phyloP scores from a whole-genome alignment of 2,329 filamentous ascomycete species.

The Atkinsonella texensis region DNA sequence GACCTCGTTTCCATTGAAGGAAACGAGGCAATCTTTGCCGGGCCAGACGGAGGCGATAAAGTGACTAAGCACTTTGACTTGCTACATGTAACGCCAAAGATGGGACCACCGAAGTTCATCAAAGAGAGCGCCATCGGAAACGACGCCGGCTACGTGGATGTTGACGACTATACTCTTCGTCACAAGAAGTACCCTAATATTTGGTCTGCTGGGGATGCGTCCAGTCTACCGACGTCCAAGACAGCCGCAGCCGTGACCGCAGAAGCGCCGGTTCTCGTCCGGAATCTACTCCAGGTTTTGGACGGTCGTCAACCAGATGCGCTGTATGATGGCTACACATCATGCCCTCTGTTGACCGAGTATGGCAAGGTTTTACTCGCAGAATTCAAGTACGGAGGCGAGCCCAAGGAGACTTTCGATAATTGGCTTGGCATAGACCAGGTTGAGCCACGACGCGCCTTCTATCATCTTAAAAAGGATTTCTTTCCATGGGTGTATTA shows the following conservation, averaged over 20 bases:
- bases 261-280: conserved; percentile 37
- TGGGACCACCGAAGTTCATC: conserved; percentile 43
- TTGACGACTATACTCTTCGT: conserved; percentile 38
- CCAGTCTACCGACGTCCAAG: conserved; percentile 46
- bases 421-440: conserved; percentile 45
- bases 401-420: conserved; percentile 51
- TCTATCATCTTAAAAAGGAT: conserved; percentile 53
- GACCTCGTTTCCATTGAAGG: conserved; percentile 42
- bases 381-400: conserved; percentile 53
- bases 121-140: conserved; percentile 42
- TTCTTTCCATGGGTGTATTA: conserved; percentile 58
- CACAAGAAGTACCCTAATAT: conserved; percentile 44
- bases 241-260: conserved; percentile 41
- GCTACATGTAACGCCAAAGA: conserved; percentile 46
- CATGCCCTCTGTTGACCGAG: conserved; percentile 40
- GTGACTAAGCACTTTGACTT: conserved; percentile 40
- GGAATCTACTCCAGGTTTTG: conserved; percentile 31
- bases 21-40: conserved; percentile 38
- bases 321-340: conserved; percentile 42
- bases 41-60: conserved; percentile 27
- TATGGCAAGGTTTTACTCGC: conserved; percentile 52
- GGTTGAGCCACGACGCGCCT: conserved; percentile 38
- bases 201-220: conserved; percentile 47
- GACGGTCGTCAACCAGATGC: conserved; percentile 33
- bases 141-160: conserved; percentile 44